Evolutionary conservation across 1,284 basidiomycete genomes (phyloP), one percentile per base, ranked within the genome.

Genomic region (Stereum hirsutum): DNA sequence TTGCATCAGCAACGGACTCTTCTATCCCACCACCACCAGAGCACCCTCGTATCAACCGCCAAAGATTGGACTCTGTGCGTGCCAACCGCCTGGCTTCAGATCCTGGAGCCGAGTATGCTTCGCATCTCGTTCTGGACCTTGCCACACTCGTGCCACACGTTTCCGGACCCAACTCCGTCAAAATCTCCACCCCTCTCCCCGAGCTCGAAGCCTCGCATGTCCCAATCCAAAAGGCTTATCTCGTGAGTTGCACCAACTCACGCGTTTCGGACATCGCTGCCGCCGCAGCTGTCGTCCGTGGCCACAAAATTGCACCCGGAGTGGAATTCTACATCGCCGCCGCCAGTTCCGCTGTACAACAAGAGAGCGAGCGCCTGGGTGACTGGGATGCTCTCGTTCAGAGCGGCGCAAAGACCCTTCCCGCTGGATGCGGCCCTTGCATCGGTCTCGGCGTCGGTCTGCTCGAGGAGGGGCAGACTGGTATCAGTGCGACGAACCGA

Each of bases 291-390:
- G 94, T 98, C 19, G 74, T 99, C 54, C 75, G 80, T 41, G 91
- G 89, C 8, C 80, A 81, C 57, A 89, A 81, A 57, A 78, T 99
- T 40, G 89, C 93, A 0, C 74, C 80, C 0, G 89, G 89, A 7
- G 95, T 99, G 37, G 89, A 98, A 54, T 98, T 99, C 58, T 99
- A 98, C 68, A 84, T 99, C 49, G 94, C 95, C 4, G 94, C 96
- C 1, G 95, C 96, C 1, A 90, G 85, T 50, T 92, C 89, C 10
- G 74, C 79, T 35, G 95, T 98, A 0, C 95, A 98, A 63, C 78
- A 81, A 45, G 93, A 97, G 57, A 80, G 90, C 0, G 94, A 98
- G 61, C 70, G 66, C 11, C 61, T 75, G 0, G 95, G 95, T 0
- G 81, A 97, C 57, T 99, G 95, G 96, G 84, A 85, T 36, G 72